Evolutionary conservation across 2,329 filamentous ascomycete species (phyloP).

Genomic region (Aspergillus tamarii): DNA sequence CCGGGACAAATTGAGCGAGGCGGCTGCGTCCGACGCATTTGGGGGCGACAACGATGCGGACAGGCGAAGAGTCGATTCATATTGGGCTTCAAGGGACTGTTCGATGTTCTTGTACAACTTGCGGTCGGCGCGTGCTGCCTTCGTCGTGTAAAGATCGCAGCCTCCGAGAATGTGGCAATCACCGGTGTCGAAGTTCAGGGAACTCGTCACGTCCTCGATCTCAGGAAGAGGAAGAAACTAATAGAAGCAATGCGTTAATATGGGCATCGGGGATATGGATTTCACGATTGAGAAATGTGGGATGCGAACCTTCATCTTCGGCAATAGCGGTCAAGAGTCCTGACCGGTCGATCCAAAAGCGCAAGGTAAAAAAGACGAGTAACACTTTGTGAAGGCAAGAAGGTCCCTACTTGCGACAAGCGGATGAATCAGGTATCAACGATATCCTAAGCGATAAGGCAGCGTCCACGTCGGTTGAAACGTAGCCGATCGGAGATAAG

Average conservation of each 20-base stretch:
- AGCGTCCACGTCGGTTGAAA: slow-evolving; percentile 26
- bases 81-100: slow-evolving; percentile 84
- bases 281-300: not conserved
- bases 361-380: not conserved
- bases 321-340: slow-evolving; percentile 11
- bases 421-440: slow-evolving; percentile 12
- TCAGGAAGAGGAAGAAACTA: slow-evolving; percentile 91
- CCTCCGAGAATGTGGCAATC: slow-evolving; percentile 91
- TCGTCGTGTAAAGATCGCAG: slow-evolving; percentile 96
- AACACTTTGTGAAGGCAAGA: not conserved
- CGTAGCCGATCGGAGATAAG: slow-evolving; percentile 47
- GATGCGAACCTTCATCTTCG: slow-evolving; percentile 25
- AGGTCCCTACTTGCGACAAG: slow-evolving; percentile 5
- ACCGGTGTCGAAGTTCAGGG: slow-evolving; percentile 92
- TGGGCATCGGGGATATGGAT: not conserved
- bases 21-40: slow-evolving; percentile 70
- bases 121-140: slow-evolving; percentile 92
- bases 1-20: slow-evolving; percentile 72
- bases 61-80: slow-evolving; percentile 83
- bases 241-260: slow-evolving; percentile 24
- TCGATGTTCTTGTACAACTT: slow-evolving; percentile 97
- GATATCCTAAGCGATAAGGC: slow-evolving; percentile 10
- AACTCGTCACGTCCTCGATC: slow-evolving; percentile 87
- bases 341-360: slow-evolving; percentile 11
- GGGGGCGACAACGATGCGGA: slow-evolving; percentile 87